A percentile compares a stretch with the other conserved stretches of the same genome.
Evolutionary conservation across 75 land plant genomes (phyloP).

Genomic region (Adiantum capillusveneris): DNA sequence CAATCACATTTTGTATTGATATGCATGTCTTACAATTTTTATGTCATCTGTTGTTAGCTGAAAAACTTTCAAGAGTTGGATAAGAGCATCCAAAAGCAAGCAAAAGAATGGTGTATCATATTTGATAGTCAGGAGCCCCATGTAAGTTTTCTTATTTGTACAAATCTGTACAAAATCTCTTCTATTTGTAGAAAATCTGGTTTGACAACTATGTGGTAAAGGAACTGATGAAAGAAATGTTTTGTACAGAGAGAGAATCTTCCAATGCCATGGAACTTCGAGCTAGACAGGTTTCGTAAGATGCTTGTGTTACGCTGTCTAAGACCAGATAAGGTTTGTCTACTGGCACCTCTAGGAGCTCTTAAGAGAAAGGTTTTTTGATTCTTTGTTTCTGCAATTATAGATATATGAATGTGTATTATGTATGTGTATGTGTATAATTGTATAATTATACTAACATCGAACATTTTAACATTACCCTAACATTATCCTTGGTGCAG

Average conservation of each 20-base stretch:
- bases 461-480: no score
- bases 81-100: conserved; percentile 7
- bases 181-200: no score
- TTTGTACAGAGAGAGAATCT: conserved; percentile 14
- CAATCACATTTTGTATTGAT: no score
- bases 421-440: no score
- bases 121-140: conserved; percentile 37
- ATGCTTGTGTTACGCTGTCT: conserved; percentile 20
- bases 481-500: conserved; percentile 2
- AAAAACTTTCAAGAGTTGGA: conserved; percentile 18
- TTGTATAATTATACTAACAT: no score
- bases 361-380: neutral
- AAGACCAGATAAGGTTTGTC: conserved; percentile 27
- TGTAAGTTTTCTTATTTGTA: conserved; percentile 5
- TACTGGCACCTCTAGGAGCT: neutral
- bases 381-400: no score
- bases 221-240: no score
- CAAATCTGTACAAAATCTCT: no score
- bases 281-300: conserved; percentile 19
- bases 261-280: conserved; percentile 26
- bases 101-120: conserved; percentile 16
- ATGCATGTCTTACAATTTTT: no score
- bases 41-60: conserved; percentile 9
- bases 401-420: no score
- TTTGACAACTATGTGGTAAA: no score